phyloP scores from a whole-genome alignment of 2,329 filamentous ascomycete species.

The Sclerotinia subarctica region DNA sequence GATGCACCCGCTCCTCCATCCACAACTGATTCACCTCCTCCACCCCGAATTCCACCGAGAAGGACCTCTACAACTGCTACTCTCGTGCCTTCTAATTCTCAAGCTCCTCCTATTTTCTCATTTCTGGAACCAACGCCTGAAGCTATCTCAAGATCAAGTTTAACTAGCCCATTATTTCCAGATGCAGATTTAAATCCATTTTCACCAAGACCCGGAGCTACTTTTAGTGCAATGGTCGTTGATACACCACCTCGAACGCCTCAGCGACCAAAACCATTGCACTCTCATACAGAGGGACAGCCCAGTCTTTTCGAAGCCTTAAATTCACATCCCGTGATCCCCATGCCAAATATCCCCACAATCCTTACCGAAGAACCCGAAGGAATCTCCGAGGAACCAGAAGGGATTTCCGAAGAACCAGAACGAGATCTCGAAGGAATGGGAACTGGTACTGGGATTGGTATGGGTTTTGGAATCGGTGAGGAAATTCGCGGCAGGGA shows the following conservation, averaged over 20 bases:
- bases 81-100: neutral
- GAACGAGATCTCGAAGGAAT: slow-evolving; percentile 10
- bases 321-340: slow-evolving; percentile 11
- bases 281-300: neutral
- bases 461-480: slow-evolving; percentile 14
- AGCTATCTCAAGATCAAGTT: neutral
- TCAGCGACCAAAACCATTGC: neutral
- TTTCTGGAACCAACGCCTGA: slow-evolving; percentile 4
- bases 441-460: slow-evolving; percentile 9
- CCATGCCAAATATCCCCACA: neutral
- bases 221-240: slow-evolving; percentile 10
- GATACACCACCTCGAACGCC: slow-evolving; percentile 9
- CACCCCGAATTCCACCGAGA: slow-evolving; percentile 1
- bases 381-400: neutral
- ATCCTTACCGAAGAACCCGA: slow-evolving; percentile 5
- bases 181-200: slow-evolving; percentile 9
- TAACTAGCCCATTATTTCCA: slow-evolving; percentile 10
- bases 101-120: slow-evolving; percentile 5
- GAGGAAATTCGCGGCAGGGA: slow-evolving; percentile 12
- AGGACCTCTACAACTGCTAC: slow-evolving; percentile 12
- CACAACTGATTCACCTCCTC: neutral
- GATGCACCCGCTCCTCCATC: neutral
- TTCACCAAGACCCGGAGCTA: slow-evolving; percentile 11
- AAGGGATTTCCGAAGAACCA: neutral
- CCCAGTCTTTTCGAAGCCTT: slow-evolving; percentile 11